Base-by-base conservation (phyloP, 176 grass and related monocot species). In the Areca catechu region DNA sequence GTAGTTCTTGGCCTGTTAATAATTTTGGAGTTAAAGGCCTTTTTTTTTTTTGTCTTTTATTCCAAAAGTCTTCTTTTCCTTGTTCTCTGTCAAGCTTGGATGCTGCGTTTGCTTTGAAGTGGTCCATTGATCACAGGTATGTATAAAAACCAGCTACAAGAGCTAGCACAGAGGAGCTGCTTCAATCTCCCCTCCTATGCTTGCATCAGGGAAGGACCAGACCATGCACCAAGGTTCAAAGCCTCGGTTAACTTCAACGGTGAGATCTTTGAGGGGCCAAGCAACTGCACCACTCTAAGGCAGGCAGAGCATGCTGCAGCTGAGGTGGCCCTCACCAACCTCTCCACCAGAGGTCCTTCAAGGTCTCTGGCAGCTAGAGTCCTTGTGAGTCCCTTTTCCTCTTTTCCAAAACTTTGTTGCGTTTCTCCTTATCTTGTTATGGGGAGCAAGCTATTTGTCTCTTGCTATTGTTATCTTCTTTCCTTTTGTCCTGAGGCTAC, bases 111-210 rank as follows among this genome's bases (percentile, higher is more conserved):
- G 34, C 7, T 43, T 43, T 43, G 3, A 43, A 14, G 7, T 43
- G 34, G 34, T 43, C 34, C 34, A 43, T 14, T 2, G 34, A 3
- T 43, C 6, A 12, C 34, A 43, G 24, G 23, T 24, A 95, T 95
- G 90, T 89, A 83, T 68, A 89, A 95, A 76, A 95, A 95, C 77
- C 90, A 95, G 70, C 80, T 95, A 24, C 90, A 95, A 80, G 90
- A 95, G 76, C 78, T 95, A 66, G 90, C 90, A 56, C 90, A 95
- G 77, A 74, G 90, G 72, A 95, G 90, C 82, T 95, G 90, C 79
- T 95, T 95, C 82, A 85, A 70, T 61, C 76, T 89, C 52, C 85
- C 90, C 49, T 80, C 90, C 51, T 95, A 95, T 75, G 75, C 78
- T 47, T 86, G 82, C 70, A 80, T 78, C 21, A 63, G 85, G 2